Evolutionary conservation across 2,329 filamentous ascomycete species (phyloP).

Genomic region (Cryphonectria naterciae): DNA sequence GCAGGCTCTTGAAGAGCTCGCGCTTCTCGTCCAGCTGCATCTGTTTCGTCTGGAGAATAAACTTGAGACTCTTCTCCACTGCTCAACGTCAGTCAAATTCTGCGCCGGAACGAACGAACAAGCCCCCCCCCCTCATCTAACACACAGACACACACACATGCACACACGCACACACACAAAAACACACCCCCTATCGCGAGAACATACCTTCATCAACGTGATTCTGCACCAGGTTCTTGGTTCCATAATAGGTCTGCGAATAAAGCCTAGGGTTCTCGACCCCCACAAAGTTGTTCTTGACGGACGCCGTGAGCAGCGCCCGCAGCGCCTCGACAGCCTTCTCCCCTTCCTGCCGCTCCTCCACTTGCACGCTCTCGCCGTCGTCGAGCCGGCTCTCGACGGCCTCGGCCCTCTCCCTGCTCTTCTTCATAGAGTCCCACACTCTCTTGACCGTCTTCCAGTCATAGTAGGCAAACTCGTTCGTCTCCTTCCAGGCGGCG

Average conservation of each 20-base stretch:
- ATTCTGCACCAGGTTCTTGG: constrained; percentile 90
- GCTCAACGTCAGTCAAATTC: constrained; percentile 28
- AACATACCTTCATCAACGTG: constrained; percentile 78
- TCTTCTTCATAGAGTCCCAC: constrained; percentile 72
- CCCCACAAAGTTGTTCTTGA: constrained; percentile 97
- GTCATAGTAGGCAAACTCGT: constrained; percentile 85
- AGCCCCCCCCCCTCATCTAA: too few species aligned
- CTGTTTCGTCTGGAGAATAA: constrained; percentile 70
- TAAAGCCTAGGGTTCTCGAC: constrained; percentile 95
- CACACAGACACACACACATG: too few species aligned
- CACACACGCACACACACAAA: too few species aligned
- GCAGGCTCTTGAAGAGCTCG: constrained; percentile 81
- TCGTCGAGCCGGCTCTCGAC: constrained; percentile 42
- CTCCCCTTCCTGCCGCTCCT: constrained; percentile 41
- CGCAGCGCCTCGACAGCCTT: constrained; percentile 75
- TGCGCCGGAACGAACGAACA: too few species aligned
- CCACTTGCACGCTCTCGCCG: constrained; percentile 45
- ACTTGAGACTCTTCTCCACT: constrained; percentile 69
- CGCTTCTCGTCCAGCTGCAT: constrained; percentile 76
- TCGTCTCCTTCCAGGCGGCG: constrained; percentile 76
- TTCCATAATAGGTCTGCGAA: constrained; percentile 95
- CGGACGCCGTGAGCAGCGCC: constrained; percentile 80
- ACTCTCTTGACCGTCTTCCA: constrained; percentile 79
- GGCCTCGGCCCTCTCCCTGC: constrained; percentile 62
- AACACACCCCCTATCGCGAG: neutral